A percentile compares a stretch with the other conserved stretches of the same genome.
Conservation (phyloP, 352 stramenopile genomes). For the Pythium brachiatum region DNA sequence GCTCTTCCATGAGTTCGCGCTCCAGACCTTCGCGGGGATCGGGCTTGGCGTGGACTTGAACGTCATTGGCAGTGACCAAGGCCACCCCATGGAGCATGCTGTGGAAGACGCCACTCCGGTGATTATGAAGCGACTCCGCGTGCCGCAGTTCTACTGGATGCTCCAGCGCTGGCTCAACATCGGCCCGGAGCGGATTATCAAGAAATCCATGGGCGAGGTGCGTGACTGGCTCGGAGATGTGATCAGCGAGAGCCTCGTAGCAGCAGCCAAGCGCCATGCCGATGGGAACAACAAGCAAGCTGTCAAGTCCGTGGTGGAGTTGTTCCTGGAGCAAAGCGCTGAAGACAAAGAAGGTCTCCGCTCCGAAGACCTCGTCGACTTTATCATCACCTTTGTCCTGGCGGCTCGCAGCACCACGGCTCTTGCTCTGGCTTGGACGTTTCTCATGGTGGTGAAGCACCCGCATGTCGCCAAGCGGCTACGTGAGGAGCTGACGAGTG, state of each 20-base stretch:
- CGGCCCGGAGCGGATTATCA: slow-evolving; percentile 33
- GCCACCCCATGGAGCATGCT: slow-evolving; percentile 39
- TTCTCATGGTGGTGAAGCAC: slow-evolving; percentile 62
- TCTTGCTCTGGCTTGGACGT: slow-evolving; percentile 58
- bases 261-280: not conserved
- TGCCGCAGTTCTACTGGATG: slow-evolving; percentile 47
- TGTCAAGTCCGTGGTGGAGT: slow-evolving; percentile 7
- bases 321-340: slow-evolving; percentile 10
- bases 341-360: slow-evolving; percentile 25
- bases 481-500: slow-evolving; percentile 34
- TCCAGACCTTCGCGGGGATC: slow-evolving; percentile 48
- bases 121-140: slow-evolving; percentile 39
- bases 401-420: slow-evolving; percentile 77
- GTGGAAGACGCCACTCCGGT: slow-evolving; percentile 32
- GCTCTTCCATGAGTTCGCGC: slow-evolving; percentile 39
- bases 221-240: slow-evolving; percentile 39
- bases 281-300: not conserved
- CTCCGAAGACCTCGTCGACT: slow-evolving; percentile 52
- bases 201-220: slow-evolving; percentile 24
- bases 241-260: slow-evolving; percentile 24
- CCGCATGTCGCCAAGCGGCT: slow-evolving; percentile 44
- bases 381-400: slow-evolving; percentile 61
- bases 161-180: slow-evolving; percentile 43
- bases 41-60: slow-evolving; percentile 46
- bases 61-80: slow-evolving; percentile 27